phyloP scores from a whole-genome alignment of 352 stramenopile genomes.

The Phytophthora palmivora region DNA sequence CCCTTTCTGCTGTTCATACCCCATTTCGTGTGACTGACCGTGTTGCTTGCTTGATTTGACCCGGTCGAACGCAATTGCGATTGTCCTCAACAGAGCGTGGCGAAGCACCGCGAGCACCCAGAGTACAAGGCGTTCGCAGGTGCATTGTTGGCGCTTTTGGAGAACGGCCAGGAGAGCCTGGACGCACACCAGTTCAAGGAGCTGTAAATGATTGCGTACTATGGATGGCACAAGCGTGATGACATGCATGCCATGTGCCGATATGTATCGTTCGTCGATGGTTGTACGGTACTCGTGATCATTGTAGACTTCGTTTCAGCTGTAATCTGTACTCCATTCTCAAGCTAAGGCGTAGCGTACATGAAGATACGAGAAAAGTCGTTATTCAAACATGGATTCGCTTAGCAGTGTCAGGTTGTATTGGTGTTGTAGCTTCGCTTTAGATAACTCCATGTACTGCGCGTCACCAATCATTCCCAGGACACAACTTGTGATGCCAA shows the following conservation, averaged over 20 bases:
- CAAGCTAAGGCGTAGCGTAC: too few species aligned
- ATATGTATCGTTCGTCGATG: too few species aligned
- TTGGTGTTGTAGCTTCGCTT: too few species aligned
- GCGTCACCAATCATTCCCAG: too few species aligned
- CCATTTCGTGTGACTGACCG: conserved; percentile 8
- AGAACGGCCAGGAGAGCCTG: conserved; percentile 25
- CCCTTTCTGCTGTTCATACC: too few species aligned
- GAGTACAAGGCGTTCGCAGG: conserved; percentile 20
- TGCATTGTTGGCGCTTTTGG: conserved; percentile 14
- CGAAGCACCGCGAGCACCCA: conserved; percentile 23
- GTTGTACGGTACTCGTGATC: too few species aligned
- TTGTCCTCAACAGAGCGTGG: conserved; percentile 18
- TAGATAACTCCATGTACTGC: too few species aligned
- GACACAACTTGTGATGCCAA: too few species aligned
- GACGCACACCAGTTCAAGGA: conserved; percentile 29
- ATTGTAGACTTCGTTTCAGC: background rate
- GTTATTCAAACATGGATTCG: background rate
- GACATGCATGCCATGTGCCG: too few species aligned
- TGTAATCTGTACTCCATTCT: too few species aligned
- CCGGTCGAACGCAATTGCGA: background rate
- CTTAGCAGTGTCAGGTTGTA: too few species aligned
- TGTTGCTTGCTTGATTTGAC: background rate
- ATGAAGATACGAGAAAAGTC: background rate
- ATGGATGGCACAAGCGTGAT: too few species aligned
- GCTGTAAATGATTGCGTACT: conserved; percentile 15